A percentile compares a stretch with the other conserved stretches of the same genome.
Evolutionary conservation across 805 yeast genomes (phyloP).

Genomic region (Geotrichum ghanense): DNA sequence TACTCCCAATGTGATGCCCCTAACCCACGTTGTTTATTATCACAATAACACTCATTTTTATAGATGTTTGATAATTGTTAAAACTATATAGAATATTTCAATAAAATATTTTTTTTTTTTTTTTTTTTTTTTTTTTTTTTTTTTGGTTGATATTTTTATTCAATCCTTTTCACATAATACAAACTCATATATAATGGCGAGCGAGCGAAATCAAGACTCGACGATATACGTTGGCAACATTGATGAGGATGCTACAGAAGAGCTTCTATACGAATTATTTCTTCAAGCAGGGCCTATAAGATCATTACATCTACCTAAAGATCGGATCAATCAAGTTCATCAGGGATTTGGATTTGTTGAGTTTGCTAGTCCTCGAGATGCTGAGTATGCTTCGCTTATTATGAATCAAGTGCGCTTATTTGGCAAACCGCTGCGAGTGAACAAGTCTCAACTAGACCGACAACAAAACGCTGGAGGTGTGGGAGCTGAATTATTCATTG

Average conservation of each 20-base stretch:
- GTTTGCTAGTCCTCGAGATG: slow-evolving; percentile 46
- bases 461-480: slow-evolving; percentile 26
- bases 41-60: too few relatives aligned
- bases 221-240: slow-evolving; percentile 75
- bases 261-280: slow-evolving; percentile 66
- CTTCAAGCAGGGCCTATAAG: slow-evolving; percentile 74
- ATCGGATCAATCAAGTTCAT: slow-evolving; percentile 53
- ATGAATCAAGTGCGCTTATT: slow-evolving; percentile 50
- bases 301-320: slow-evolving; percentile 66
- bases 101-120: not conserved
- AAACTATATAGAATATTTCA: not conserved
- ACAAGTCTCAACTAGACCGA: slow-evolving; percentile 33
- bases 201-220: slow-evolving; percentile 46
- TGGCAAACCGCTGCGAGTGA: slow-evolving; percentile 50
- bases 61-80: not conserved
- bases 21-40: too few relatives aligned
- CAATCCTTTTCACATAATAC: not conserved
- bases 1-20: too few relatives aligned
- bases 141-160: not conserved
- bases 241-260: slow-evolving; percentile 63
- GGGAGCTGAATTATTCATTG: slow-evolving; percentile 62
- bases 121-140: not conserved
- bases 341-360: slow-evolving; percentile 89
- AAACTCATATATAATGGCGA: slow-evolving; percentile 19
- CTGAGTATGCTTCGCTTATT: slow-evolving; percentile 54